Conservation (phyloP, 345 rosid species). For the Syzygium jambos region DNA sequence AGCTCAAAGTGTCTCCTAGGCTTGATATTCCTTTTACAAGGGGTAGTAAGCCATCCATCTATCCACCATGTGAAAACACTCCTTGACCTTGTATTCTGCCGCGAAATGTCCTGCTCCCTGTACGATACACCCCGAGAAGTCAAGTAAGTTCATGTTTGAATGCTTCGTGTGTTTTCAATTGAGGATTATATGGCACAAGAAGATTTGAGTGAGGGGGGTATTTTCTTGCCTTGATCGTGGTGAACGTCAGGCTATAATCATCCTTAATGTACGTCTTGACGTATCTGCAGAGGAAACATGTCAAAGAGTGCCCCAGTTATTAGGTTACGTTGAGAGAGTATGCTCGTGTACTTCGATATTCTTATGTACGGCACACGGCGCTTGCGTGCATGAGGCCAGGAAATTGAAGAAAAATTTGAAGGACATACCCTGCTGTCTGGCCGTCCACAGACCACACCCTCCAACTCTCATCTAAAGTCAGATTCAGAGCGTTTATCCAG, state of each 20-base stretch:
- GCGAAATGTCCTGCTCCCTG: conserved; percentile 18
- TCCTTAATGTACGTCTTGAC: neutral
- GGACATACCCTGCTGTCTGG: conserved; percentile 19
- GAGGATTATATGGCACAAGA: neutral
- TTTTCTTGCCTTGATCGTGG: conserved; percentile 13
- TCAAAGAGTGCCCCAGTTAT: neutral
- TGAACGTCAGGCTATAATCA: conserved; percentile 6
- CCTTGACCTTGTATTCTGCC: conserved; percentile 9
- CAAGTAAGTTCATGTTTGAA: neutral
- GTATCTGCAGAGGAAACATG: neutral
- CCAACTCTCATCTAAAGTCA: conserved; percentile 15
- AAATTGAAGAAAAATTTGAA: neutral
- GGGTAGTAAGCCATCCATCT: conserved; percentile 8
- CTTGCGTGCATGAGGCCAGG: neutral
- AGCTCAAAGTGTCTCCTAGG: neutral
- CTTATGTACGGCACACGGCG: neutral
- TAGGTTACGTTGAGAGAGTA: neutral
- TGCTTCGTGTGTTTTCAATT: neutral
- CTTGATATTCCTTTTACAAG: neutral
- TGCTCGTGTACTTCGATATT: neutral
- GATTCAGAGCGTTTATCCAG: conserved; percentile 15
- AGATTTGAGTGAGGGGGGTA: neutral
- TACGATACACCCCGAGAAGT: neutral
- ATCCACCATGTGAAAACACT: neutral
- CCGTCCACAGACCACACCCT: conserved; percentile 11